Conservation (phyloP, 768 basidiomycete species). For the Mrakia blollopis region DNA sequence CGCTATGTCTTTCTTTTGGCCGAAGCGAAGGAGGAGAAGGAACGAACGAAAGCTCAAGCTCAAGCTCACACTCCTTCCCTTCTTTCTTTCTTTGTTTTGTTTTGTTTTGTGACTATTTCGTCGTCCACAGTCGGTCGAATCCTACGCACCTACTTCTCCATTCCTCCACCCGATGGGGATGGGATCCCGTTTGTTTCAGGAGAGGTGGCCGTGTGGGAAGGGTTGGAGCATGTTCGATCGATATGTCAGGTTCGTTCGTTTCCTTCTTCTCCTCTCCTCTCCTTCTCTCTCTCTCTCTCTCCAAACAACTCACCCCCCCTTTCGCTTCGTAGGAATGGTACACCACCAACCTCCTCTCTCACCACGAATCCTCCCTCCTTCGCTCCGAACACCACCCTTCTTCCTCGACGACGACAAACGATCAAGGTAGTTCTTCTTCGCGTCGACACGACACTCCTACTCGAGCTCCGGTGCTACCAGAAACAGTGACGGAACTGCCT, state of each 20-base stretch:
- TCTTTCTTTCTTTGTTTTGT: too few relatives aligned
- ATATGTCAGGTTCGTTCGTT: conserved; percentile 29
- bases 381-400: conserved; percentile 28
- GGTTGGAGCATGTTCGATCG: conserved; percentile 54
- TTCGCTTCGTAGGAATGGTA: conserved; percentile 17
- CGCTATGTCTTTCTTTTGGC: neutral
- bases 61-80: neutral
- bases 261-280: neutral
- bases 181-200: conserved; percentile 68
- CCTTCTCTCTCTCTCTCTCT: too few relatives aligned
- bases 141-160: conserved; percentile 73
- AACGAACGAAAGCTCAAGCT: too few relatives aligned
- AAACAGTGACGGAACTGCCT: conserved; percentile 47
- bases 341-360: conserved; percentile 14
- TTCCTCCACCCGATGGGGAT: conserved; percentile 46
- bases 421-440: neutral
- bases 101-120: too few relatives aligned
- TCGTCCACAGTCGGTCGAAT: conserved; percentile 66
- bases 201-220: conserved; percentile 78
- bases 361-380: conserved; percentile 3
- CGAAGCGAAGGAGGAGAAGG: too few relatives aligned
- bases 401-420: neutral
- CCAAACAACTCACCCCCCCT: neutral
- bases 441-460: conserved; percentile 13
- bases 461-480: neutral